Evolutionary conservation across 208 protist species (phyloP).

Genomic region (Balamuthia mandrillaris): DNA sequence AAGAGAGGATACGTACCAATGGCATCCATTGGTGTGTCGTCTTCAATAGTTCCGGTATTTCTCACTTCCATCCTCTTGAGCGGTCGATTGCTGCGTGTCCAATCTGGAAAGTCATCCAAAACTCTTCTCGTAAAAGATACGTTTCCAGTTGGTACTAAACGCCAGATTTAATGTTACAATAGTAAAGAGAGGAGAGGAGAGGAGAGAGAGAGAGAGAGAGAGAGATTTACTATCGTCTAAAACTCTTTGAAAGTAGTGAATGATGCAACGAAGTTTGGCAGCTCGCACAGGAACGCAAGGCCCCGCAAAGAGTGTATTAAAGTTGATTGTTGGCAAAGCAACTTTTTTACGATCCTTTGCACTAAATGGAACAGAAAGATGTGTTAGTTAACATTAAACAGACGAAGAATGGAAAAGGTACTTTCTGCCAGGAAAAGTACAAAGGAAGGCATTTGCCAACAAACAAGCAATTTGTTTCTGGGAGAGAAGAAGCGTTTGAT

Average conservation of each 20-base stretch:
- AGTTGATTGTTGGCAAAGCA: constrained; percentile 9
- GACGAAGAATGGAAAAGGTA: neutral
- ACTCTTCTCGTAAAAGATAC: constrained; percentile 51
- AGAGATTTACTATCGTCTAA: neutral
- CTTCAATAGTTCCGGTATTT: neutral
- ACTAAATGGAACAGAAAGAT: neutral
- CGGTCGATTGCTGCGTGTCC: neutral
- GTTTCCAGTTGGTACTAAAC: neutral
- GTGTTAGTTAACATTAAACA: neutral
- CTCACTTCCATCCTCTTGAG: neutral
- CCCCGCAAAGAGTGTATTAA: constrained; percentile 39
- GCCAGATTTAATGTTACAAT: neutral
- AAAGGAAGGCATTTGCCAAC: constrained; percentile 53
- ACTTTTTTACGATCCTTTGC: neutral
- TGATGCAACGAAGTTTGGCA: constrained; percentile 50
- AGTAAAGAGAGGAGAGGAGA: neutral
- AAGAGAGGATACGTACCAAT: neutral
- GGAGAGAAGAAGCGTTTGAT: constrained; percentile 32
- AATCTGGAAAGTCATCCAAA: constrained; percentile 33
- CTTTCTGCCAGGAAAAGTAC: constrained; percentile 45
- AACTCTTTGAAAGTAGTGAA: constrained; percentile 53
- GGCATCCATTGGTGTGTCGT: neutral
- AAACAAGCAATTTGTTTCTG: constrained; percentile 50
- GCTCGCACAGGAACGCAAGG: neutral
- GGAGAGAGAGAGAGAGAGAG: neutral